Conservation (phyloP, 140 eudicot genomes). For the Ambrosia hybrid region DNA sequence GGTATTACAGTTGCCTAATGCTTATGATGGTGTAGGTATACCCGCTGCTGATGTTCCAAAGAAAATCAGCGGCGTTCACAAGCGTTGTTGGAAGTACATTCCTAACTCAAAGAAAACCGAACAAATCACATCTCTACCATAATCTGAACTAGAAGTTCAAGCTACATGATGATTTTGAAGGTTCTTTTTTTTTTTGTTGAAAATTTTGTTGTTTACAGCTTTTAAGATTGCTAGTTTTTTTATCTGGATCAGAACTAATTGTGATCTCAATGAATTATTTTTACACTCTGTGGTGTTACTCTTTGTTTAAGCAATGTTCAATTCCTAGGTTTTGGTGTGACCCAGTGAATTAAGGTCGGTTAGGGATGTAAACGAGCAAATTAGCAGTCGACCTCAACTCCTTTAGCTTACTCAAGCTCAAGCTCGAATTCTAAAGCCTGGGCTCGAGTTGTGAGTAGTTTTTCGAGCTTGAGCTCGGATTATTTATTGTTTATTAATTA, state of each 20-base stretch:
- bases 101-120: conserved; percentile 42
- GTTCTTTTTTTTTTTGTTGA: neutral
- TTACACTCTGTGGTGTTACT: neutral
- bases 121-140: conserved; percentile 40
- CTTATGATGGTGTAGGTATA: conserved; percentile 45
- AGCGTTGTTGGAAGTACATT: conserved; percentile 90
- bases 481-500: no score
- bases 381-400: no score
- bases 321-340: neutral
- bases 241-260: neutral
- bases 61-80: conserved; percentile 97
- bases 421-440: neutral
- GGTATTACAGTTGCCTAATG: neutral
- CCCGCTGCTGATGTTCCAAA: conserved; percentile 75
- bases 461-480: neutral
- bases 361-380: neutral
- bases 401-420: neutral
- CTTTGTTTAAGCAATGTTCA: neutral
- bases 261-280: neutral
- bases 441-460: no score
- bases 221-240: neutral
- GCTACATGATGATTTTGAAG: conserved; percentile 35
- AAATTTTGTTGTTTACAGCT: neutral
- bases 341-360: neutral
- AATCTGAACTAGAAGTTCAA: conserved; percentile 47